A percentile compares a stretch with the other conserved stretches of the same genome.
These are phyloP conservation scores for Agaricales sp. DNA, from an alignment of 1,284 basidiomycete species.

Conservation along the genomic window DNA sequence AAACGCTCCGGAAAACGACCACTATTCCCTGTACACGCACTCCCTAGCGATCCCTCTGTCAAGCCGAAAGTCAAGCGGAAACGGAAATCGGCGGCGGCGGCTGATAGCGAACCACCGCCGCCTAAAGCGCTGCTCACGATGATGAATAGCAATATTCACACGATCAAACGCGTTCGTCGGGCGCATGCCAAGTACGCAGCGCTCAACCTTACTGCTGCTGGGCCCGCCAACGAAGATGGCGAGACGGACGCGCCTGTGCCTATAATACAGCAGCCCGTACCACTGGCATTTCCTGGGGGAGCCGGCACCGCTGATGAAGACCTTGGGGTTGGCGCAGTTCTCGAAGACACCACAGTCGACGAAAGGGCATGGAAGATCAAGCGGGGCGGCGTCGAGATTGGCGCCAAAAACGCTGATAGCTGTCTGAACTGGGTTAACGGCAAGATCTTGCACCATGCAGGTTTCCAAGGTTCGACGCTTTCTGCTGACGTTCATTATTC, in stretches of 20 bases:
- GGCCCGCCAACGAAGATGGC: slow-evolving; percentile 14
- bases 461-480: slow-evolving; percentile 70
- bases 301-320: slow-evolving; percentile 24
- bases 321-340: slow-evolving; percentile 27
- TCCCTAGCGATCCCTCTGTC: slow-evolving; percentile 12
- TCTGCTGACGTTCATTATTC: slow-evolving; percentile 3
- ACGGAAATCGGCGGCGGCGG: slow-evolving; percentile 4
- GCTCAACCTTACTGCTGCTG: slow-evolving; percentile 29
- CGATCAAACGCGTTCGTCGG: slow-evolving; percentile 56
- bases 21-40: slow-evolving; percentile 10
- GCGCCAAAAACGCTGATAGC: slow-evolving; percentile 32
- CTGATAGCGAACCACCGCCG: slow-evolving; percentile 9
- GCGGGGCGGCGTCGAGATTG: slow-evolving; percentile 14
- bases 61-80: slow-evolving; percentile 23
- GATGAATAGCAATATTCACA: slow-evolving; percentile 68
- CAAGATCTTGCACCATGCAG: slow-evolving; percentile 76
- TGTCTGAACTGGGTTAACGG: slow-evolving; percentile 63
- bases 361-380: slow-evolving; percentile 43
- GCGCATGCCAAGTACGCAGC: slow-evolving; percentile 61
- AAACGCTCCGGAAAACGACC: slow-evolving; percentile 12
- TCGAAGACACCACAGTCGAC: slow-evolving; percentile 42
- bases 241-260: slow-evolving; percentile 9
- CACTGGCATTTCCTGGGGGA: slow-evolving; percentile 10
- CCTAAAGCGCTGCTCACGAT: slow-evolving; percentile 33
- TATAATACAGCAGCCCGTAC: slow-evolving; percentile 2